Percentiles rank a stretch among this genome's conserved stretches.
Conservation (phyloP, 306 rosid species). For the Cucurbita argyrosperma region DNA sequence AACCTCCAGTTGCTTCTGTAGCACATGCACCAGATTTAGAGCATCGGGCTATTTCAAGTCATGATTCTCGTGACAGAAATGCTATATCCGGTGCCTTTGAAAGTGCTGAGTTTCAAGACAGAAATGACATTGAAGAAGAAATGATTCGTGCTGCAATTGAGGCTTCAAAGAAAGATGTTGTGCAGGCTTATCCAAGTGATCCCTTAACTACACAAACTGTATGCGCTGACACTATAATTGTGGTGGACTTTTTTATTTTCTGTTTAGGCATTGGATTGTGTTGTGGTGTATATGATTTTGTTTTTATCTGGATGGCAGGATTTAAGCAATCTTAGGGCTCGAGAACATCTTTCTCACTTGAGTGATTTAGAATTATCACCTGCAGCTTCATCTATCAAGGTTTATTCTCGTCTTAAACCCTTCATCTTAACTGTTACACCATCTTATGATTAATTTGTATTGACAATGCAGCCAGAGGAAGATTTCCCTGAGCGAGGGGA, state of each 20-base stretch:
- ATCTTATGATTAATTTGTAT: constrained; percentile 21
- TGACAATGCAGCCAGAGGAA: constrained; percentile 68
- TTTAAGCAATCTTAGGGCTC: constrained; percentile 28
- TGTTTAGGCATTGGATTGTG: not conserved
- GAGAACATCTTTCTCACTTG: constrained; percentile 28
- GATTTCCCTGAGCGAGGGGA: constrained; percentile 32
- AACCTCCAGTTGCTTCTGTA: constrained; percentile 20
- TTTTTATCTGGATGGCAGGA: constrained; percentile 36
- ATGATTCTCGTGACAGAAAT: constrained; percentile 22
- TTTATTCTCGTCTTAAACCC: constrained; percentile 7
- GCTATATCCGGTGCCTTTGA: constrained; percentile 39
- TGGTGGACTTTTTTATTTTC: constrained; percentile 1
- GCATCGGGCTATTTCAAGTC: constrained; percentile 11
- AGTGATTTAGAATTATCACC: constrained; percentile 75
- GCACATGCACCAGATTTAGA: constrained; percentile 16
- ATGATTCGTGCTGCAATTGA: constrained; percentile 93
- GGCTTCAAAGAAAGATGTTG: constrained; percentile 69
- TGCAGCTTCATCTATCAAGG: constrained; percentile 78
- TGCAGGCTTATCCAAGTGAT: constrained; percentile 30
- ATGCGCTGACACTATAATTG: constrained; percentile 5
- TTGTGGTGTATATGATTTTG: constrained; percentile 17
- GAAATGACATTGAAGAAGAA: constrained; percentile 86
- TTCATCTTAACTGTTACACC: not conserved
- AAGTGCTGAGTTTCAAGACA: constrained; percentile 34
- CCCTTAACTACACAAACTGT: constrained; percentile 30